Conservation (phyloP, 257 asterid species). For the Capsicum rhomboideum region DNA sequence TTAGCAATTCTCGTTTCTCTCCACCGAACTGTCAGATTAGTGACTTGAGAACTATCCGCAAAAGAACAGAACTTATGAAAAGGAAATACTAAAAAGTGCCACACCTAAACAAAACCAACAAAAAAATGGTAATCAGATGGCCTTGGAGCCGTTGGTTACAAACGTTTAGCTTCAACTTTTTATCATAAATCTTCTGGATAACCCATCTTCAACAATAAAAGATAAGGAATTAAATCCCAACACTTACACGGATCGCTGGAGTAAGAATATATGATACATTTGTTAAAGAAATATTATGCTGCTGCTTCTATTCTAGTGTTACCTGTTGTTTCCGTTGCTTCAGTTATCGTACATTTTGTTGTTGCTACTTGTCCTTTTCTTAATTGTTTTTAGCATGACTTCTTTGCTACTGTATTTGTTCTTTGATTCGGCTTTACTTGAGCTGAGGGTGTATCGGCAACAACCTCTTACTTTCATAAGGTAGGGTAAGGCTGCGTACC, state of each 20-base stretch:
- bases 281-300: background rate
- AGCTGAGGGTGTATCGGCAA: too few relatives aligned
- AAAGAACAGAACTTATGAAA: background rate
- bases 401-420: too few relatives aligned
- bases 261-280: background rate
- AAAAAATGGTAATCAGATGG: background rate
- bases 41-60: background rate
- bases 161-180: background rate
- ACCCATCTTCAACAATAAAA: background rate
- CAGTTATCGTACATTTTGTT: too few relatives aligned
- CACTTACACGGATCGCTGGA: background rate
- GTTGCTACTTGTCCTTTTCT: too few relatives aligned
- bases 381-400: too few relatives aligned
- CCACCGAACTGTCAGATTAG: background rate
- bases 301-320: background rate
- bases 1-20: background rate
- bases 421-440: too few relatives aligned
- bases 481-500: too few relatives aligned
- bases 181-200: background rate
- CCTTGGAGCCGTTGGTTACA: background rate
- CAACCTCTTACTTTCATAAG: too few relatives aligned
- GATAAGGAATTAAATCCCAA: background rate
- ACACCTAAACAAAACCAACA: background rate
- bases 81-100: background rate
- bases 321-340: too few relatives aligned